A percentile compares a stretch with the other conserved stretches of the same genome.
phyloP scores from a whole-genome alignment of 2,329 filamentous ascomycete species.

The Claviceps pusilla region DNA sequence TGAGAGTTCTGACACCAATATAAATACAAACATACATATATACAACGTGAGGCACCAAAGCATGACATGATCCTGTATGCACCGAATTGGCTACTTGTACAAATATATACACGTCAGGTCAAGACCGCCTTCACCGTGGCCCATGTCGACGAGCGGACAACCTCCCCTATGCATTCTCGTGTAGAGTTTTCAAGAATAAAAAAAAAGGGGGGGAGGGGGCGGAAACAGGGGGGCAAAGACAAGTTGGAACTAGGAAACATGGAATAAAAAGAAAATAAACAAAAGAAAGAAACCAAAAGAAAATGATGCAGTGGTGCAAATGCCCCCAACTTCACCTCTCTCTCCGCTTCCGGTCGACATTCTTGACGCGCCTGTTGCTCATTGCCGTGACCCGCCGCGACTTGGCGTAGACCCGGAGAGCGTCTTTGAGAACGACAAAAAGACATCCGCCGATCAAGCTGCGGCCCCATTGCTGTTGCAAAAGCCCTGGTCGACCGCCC shows the following conservation, averaged over 20 bases:
- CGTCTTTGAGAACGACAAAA: slow-evolving; percentile 70
- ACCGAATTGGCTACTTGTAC: neutral
- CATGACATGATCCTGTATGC: neutral
- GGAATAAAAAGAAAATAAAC: neutral
- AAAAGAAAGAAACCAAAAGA: neutral
- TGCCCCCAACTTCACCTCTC: neutral
- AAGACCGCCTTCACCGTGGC: neutral
- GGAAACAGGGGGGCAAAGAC: neutral
- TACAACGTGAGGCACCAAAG: neutral
- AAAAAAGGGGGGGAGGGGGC: no score
- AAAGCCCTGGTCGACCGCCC: slow-evolving; percentile 41
- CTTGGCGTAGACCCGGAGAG: slow-evolving; percentile 46
- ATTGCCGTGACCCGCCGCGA: slow-evolving; percentile 44
- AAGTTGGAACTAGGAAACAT: neutral
- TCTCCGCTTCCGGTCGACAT: slow-evolving; percentile 25
- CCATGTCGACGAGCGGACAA: neutral
- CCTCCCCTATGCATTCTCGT: neutral
- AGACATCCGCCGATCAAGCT: slow-evolving; percentile 79
- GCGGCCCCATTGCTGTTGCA: slow-evolving; percentile 77
- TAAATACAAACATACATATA: no score
- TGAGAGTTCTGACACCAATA: no score
- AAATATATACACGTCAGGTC: neutral
- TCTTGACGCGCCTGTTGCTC: slow-evolving; percentile 38
- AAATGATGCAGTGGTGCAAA: no score
- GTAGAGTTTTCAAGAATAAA: no score